A percentile compares a stretch with the other conserved stretches of the same genome.
Evolutionary conservation across 768 basidiomycete genomes (phyloP).

Genomic region (Amanita thiersii): DNA sequence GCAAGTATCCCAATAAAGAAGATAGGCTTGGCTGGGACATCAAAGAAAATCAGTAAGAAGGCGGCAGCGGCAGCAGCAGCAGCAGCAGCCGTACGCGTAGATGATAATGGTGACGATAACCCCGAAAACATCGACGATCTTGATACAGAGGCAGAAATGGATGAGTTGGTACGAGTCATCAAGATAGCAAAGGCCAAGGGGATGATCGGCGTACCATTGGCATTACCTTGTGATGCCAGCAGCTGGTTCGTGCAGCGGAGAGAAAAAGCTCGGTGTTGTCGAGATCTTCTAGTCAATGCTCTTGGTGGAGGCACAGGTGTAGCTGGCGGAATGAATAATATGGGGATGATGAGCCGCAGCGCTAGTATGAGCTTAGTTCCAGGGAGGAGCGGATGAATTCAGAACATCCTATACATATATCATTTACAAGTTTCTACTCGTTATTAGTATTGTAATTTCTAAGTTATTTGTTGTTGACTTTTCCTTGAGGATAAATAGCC

Average conservation of each 20-base stretch:
- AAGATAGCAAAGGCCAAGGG: slow-evolving; percentile 49
- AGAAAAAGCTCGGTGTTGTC: slow-evolving; percentile 53
- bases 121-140: slow-evolving; percentile 70
- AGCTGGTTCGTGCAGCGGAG: slow-evolving; percentile 79
- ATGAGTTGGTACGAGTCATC: slow-evolving; percentile 60
- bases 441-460: no score
- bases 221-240: slow-evolving; percentile 63
- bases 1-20: slow-evolving; percentile 36
- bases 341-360: slow-evolving; percentile 24
- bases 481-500: slow-evolving; percentile 14
- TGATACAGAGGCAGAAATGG: slow-evolving; percentile 82
- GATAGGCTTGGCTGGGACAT: slow-evolving; percentile 26
- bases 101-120: slow-evolving; percentile 45
- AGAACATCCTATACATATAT: no score
- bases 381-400: slow-evolving; percentile 9
- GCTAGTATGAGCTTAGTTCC: slow-evolving; percentile 16
- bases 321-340: slow-evolving; percentile 20
- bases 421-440: no score
- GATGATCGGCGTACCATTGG: slow-evolving; percentile 55
- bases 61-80: slow-evolving; percentile 34
- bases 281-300: slow-evolving; percentile 50
- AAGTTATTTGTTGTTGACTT: slow-evolving; percentile 10
- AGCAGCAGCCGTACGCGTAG: slow-evolving; percentile 40
- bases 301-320: slow-evolving; percentile 29
- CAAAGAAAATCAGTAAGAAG: slow-evolving; percentile 64